phyloP scores from a whole-genome alignment of 495 filamentous ascomycete genomes.

The Penicillium angulare region DNA sequence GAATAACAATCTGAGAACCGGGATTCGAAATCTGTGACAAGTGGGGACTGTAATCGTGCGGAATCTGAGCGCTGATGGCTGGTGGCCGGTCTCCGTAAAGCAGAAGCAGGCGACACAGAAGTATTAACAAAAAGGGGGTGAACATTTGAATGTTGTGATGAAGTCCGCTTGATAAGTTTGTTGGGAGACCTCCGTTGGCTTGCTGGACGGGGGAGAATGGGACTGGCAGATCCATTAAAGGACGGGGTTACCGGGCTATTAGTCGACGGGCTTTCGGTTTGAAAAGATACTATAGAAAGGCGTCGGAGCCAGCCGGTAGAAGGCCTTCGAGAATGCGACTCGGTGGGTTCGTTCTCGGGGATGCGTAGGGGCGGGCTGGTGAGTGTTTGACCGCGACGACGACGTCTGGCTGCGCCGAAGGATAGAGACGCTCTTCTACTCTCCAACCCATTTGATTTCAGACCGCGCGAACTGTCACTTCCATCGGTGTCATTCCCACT shows the following conservation, averaged over 20 bases:
- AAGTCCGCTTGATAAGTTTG: conserved; percentile 83
- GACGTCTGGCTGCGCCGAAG: conserved; percentile 52
- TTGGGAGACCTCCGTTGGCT: conserved; percentile 61
- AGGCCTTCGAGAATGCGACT: conserved; percentile 43
- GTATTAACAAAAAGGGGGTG: conserved; percentile 27
- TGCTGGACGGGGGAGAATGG: conserved; percentile 52
- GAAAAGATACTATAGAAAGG: conserved; percentile 71
- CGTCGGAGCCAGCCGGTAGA: conserved; percentile 75
- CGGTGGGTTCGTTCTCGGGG: conserved; percentile 30
- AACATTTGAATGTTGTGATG: conserved; percentile 56
- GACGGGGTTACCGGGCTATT: conserved; percentile 65
- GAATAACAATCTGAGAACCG: conserved; percentile 14
- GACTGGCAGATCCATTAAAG: conserved; percentile 68
- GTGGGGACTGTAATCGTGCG: conserved; percentile 49
- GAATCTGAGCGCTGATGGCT: conserved; percentile 83
- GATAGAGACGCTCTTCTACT: conserved; percentile 40
- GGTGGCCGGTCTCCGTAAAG: conserved; percentile 74
- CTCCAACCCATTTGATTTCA: conserved; percentile 16
- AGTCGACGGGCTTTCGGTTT: conserved; percentile 66
- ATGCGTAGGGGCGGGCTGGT: conserved; percentile 32
- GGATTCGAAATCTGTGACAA: conserved; percentile 32
- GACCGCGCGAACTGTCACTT: conserved; percentile 5
- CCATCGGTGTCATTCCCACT: conserved; percentile 4
- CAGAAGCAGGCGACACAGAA: conserved; percentile 53
- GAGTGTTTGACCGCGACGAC: conserved; percentile 40